Evolutionary conservation across 2,329 filamentous ascomycete species (phyloP), one percentile per base, ranked within the genome.

Genomic region (Exophiala sideris): DNA sequence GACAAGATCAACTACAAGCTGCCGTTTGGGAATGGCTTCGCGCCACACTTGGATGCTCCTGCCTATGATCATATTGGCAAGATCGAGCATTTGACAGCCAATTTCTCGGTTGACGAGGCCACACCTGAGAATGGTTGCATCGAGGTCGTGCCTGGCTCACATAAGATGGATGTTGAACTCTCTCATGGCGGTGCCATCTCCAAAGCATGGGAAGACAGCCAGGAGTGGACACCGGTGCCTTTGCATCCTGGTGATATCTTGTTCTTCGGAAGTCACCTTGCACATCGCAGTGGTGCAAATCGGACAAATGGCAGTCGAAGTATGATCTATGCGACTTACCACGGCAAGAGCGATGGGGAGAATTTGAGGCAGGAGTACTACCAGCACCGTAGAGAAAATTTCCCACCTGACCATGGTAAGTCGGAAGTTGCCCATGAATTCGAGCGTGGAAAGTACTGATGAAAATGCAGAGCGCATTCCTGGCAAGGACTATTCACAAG

Each of bases 1-100:
- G 67, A 70, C 48, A 70, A 70, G 49, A 69, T 71, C 58, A 71
- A 71, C 52, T 70, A 70, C 56, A 71, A 71, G 42, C 62, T 67
- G 46, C 61, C 68, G 9, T 50, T 54, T 32, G 67, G 68, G 7
- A 69, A 70, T 24, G 69, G 69, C 2, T 71, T 71, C 57, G 59
- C 65, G 11, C 65, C 68, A 12, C 69, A 71, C 35, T 58, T 71
- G 6, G 69, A 71, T 48, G 64, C 67, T 42, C 68, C 65, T 6
- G 69, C 68, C n/a, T 71, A 71, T 48, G 65, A 67, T 40, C 65
- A 70, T 45, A 68, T 70, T 41, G 66, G 65, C 16, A 64, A 63
- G 16, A 68, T 70, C 36, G 66, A 68, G 50, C 69, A 71, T 34
- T 46, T 71, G n/a, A 70, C 69, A 1, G 67, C 68, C 6, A 64